A percentile compares a stretch with the other conserved stretches of the same genome.
These are phyloP conservation scores for Tricholoma matsutake DNA, from an alignment of 768 basidiomycete species.

Conservation along the genomic window DNA sequence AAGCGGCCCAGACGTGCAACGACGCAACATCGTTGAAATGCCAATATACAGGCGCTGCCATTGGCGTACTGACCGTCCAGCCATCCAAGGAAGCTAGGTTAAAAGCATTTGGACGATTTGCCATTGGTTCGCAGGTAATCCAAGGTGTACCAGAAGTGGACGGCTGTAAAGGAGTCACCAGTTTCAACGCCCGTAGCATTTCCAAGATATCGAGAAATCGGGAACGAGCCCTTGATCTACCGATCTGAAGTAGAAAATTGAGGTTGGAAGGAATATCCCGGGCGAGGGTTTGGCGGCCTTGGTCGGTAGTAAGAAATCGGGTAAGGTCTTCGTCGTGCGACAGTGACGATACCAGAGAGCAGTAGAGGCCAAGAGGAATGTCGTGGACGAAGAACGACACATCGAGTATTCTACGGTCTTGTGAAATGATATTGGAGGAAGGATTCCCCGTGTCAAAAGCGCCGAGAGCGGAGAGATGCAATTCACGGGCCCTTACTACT, in stretches of 20 bases:
- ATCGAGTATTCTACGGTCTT: conserved; percentile 53
- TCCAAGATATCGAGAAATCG: conserved; percentile 63
- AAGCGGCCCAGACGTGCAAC: conserved; percentile 56
- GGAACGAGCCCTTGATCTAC: conserved; percentile 53
- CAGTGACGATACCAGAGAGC: conserved; percentile 57
- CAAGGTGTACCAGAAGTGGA: conserved; percentile 39
- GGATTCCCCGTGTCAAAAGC: conserved; percentile 39
- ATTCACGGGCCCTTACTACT: conserved; percentile 55
- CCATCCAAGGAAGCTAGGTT: conserved; percentile 40
- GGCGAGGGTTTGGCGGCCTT: conserved; percentile 47
- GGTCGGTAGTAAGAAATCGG: conserved; percentile 44
- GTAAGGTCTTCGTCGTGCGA: conserved; percentile 56
- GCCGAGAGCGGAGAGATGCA: conserved; percentile 55
- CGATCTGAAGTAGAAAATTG: conserved; percentile 51
- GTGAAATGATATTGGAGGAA: conserved; percentile 48
- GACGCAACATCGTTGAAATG: conserved; percentile 53
- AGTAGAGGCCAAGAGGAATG: conserved; percentile 62
- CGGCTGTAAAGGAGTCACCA: conserved; percentile 56
- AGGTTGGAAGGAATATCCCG: conserved; percentile 52
- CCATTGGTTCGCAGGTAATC: conserved; percentile 43
- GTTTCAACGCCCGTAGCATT: conserved; percentile 51
- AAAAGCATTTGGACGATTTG: conserved; percentile 44
- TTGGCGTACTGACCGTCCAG: conserved; percentile 42
- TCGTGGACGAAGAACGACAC: conserved; percentile 61
- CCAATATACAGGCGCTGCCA: conserved; percentile 62